phyloP scores from a whole-genome alignment of 148 eudicot genomes.

The Linanthus parryae region DNA sequence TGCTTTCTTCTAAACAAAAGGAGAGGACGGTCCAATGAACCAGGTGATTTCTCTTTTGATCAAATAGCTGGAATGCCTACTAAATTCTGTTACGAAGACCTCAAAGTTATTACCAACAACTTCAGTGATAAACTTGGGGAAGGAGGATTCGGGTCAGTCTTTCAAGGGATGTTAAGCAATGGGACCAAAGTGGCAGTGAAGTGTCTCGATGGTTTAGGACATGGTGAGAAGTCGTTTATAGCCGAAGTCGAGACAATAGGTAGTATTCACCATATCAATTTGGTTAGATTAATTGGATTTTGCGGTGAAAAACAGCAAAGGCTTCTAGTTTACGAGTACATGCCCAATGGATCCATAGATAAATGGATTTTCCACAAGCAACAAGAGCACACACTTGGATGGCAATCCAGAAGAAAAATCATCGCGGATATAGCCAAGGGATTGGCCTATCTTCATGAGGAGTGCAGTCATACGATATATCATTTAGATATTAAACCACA shows the following conservation, averaged over 20 bases:
- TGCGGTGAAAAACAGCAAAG: constrained; percentile 1
- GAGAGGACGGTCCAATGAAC: too few relatives aligned
- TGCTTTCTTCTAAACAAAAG: too few relatives aligned
- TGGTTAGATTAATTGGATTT: constrained; percentile 4
- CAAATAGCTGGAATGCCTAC: neutral
- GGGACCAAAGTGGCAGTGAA: neutral
- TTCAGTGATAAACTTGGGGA: neutral
- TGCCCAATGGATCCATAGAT: constrained; percentile 1
- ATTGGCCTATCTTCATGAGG: constrained; percentile 4
- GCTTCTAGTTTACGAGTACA: too few relatives aligned
- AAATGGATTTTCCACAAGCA: neutral
- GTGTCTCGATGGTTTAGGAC: neutral
- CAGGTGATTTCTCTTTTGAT: too few relatives aligned
- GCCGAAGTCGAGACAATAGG: constrained; percentile 7
- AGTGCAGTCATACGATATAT: neutral
- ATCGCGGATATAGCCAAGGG: constrained; percentile 7
- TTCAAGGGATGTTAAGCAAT: neutral
- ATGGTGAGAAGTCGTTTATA: neutral
- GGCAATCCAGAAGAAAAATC: constrained; percentile 4
- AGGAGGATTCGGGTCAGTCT: neutral
- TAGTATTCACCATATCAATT: constrained; percentile 8
- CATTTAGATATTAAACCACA: neutral
- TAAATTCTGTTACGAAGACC: neutral
- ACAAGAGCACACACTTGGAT: neutral
- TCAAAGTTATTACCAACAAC: neutral